Evolutionary conservation across 2,329 filamentous ascomycete genomes (phyloP).

Genomic region (Verticillium alfalfae): DNA sequence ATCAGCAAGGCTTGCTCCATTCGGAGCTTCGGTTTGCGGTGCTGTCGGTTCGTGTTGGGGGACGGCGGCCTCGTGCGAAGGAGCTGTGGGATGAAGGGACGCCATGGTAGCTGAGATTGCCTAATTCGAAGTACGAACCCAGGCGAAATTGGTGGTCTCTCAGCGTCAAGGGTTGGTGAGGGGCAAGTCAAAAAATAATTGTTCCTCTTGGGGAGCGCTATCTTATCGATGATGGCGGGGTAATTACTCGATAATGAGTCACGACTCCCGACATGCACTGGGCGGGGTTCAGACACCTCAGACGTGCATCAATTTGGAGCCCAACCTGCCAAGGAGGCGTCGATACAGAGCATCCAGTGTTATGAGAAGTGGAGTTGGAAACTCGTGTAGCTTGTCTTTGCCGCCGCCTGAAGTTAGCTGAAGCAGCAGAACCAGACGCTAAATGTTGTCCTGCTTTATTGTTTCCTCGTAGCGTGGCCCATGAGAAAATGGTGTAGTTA

Average conservation of each 20-base stretch:
- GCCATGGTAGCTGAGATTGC: background rate
- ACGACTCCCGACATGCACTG: background rate
- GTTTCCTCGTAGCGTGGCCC: too few relatives aligned
- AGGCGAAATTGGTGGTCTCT: background rate
- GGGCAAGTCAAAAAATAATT: background rate
- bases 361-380: background rate
- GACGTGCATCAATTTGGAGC: background rate
- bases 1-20: slow-evolving; percentile 16
- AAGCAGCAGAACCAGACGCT: too few relatives aligned
- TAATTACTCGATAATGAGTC: background rate
- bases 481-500: too few relatives aligned
- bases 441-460: too few relatives aligned
- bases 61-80: background rate
- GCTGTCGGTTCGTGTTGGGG: background rate
- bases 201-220: background rate
- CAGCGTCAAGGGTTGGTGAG: background rate
- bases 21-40: slow-evolving; percentile 9
- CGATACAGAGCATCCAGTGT: background rate
- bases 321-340: background rate
- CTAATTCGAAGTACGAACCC: background rate
- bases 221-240: background rate
- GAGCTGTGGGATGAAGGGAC: background rate
- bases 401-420: too few relatives aligned
- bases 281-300: background rate
- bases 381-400: background rate